Conservation (phyloP, 2,329 filamentous ascomycete genomes). For the Diaporthe citriasiana region DNA sequence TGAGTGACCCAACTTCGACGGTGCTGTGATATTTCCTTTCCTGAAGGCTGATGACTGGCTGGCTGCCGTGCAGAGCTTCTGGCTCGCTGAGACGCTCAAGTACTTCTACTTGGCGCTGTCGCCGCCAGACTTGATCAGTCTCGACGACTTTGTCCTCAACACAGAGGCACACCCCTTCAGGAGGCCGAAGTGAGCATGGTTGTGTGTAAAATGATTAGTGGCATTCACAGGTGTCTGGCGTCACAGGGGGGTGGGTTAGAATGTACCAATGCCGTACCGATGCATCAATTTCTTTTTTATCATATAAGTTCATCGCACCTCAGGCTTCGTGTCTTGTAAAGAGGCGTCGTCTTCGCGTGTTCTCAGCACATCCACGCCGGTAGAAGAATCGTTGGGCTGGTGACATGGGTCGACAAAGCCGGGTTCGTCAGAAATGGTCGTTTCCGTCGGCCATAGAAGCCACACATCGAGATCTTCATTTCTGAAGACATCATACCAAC, state of each 20-base stretch:
- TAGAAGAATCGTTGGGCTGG: not conserved
- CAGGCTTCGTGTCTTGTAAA: not conserved
- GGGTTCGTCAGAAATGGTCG: not conserved
- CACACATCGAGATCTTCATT: not conserved
- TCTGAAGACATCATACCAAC: not conserved
- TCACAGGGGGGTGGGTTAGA: not conserved
- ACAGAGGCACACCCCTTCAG: constrained; percentile 73
- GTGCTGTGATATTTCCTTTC: not conserved
- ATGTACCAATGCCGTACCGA: not conserved
- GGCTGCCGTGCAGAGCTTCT: constrained; percentile 84
- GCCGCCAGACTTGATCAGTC: constrained; percentile 73
- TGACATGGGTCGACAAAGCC: not conserved
- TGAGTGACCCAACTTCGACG: constrained; percentile 23
- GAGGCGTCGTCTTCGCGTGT: not conserved
- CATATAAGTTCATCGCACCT: not conserved
- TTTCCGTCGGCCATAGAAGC: not conserved
- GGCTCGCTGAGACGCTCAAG: constrained; percentile 91
- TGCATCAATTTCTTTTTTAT: not conserved
- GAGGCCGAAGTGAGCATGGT: constrained; percentile 52
- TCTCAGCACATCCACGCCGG: not conserved
- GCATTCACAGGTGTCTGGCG: constrained; percentile 23
- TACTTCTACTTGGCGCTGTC: constrained; percentile 90
- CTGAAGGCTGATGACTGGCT: not conserved
- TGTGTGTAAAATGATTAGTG: not conserved
- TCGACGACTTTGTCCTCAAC: constrained; percentile 78